Evolutionary conservation across 306 rosid species (phyloP).

Genomic region (Ziziphus jujuba): DNA sequence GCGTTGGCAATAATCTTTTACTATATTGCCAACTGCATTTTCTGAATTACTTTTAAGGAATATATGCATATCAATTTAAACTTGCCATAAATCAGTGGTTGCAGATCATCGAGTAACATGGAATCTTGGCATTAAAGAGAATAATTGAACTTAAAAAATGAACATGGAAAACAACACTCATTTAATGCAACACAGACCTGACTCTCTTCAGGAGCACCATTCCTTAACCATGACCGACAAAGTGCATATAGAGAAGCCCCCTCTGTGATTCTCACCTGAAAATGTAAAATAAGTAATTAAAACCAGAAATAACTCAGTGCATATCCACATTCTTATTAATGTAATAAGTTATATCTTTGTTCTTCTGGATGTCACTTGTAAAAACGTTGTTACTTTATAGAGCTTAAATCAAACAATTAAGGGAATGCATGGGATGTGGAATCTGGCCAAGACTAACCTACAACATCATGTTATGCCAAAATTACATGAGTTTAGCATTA

Average conservation of each 20-base stretch:
- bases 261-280: slow-evolving; percentile 72
- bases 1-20: not conserved
- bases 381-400: too few species aligned
- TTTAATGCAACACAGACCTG: slow-evolving; percentile 49
- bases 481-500: too few species aligned
- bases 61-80: not conserved
- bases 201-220: slow-evolving; percentile 61
- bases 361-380: not conserved
- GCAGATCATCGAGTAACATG: not conserved
- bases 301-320: slow-evolving; percentile 8
- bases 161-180: not conserved
- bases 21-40: too few species aligned
- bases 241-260: slow-evolving; percentile 80
- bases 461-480: too few species aligned
- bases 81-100: not conserved
- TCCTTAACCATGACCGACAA: slow-evolving; percentile 87
- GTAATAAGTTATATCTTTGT: not conserved
- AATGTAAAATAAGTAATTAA: slow-evolving; percentile 26
- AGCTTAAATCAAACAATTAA: too few species aligned
- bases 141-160: slow-evolving; percentile 15
- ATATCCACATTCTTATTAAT: not conserved
- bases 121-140: not conserved
- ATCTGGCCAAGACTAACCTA: too few species aligned
- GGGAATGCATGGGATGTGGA: not conserved
- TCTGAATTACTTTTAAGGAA: too few species aligned